phyloP scores from a whole-genome alignment of 257 asterid species.

The Nicotiana sylvestris region DNA sequence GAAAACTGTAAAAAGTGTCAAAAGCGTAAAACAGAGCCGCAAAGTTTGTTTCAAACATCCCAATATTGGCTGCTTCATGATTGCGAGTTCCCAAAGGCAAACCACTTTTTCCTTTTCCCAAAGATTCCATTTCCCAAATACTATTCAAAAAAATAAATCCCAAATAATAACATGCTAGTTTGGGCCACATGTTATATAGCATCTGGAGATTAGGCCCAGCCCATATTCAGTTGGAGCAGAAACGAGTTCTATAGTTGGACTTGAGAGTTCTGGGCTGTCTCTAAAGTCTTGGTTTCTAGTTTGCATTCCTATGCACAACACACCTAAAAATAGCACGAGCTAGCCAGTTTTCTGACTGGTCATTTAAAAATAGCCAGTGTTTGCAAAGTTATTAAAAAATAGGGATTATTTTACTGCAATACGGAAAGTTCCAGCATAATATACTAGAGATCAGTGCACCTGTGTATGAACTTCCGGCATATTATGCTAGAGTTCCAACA shows the following conservation, averaged over 20 bases:
- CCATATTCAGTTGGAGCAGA: background rate
- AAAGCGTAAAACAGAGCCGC: background rate
- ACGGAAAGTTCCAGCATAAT: too few species aligned
- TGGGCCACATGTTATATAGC: background rate
- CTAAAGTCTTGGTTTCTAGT: too few species aligned
- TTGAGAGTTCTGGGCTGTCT: background rate
- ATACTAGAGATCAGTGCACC: too few species aligned
- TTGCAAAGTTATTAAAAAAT: too few species aligned
- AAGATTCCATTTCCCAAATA: background rate
- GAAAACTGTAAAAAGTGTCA: background rate
- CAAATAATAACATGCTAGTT: background rate
- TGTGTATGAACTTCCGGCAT: too few species aligned
- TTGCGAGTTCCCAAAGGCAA: background rate
- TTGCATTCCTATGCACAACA: too few species aligned
- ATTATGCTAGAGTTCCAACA: too few species aligned
- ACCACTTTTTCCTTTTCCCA: background rate
- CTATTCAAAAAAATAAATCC: background rate
- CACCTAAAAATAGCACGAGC: too few species aligned
- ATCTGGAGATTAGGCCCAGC: background rate
- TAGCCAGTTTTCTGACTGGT: too few species aligned
- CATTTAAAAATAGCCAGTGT: too few species aligned
- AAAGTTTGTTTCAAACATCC: background rate
- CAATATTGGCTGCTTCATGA: background rate
- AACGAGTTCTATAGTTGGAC: background rate
- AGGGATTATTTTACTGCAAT: too few species aligned